Evolutionary conservation across 2,329 filamentous ascomycete species (phyloP), one percentile per base, ranked within the genome.

Genomic region (Hypoxylon sp.): DNA sequence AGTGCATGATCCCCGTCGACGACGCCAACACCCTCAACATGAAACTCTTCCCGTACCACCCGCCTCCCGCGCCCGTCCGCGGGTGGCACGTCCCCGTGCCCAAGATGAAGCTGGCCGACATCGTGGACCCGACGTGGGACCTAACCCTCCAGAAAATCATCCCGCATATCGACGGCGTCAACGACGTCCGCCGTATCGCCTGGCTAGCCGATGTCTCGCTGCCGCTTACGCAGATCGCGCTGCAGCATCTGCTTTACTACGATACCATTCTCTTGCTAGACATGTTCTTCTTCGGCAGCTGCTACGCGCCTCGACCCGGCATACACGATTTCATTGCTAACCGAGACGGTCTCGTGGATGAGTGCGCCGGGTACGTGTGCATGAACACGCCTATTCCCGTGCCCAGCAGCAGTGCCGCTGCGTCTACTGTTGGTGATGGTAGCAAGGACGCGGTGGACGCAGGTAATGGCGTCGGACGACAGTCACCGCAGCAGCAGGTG

Each of bases 1-100:
- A 99, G 83, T 97, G 94, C 85, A 97, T 97, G 94, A 97, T 98
- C 76, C 94, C 94, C 0, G 95, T 98, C 71, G 93, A 97, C 79
- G 94, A 97, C 73, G 90, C 94, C 67, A 98, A 97, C 79, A 97
- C 94, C 0, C 90, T 98, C 80, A 97, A 98, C 81, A 93, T 98
- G 86, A 98, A 98, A 81, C 88, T 98, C 54, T 98, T 98, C 79
- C 94, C 94, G 0, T 90, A 93, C 51, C 92, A 95, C 75, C 85
- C 90, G 0, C 88, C 90, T 14, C 94, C 94, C 1, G 90, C 93
- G 0, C 86, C 90, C 2, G 91, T 98, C 61, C 90, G 91, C 75
- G 89, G 92, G 51, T 97, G 93, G 91, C 94, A 98, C 76, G 96
- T 99, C 1, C 96, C 96, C 3, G 88, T 99, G 22, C 85, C 85